Evolutionary conservation across 495 filamentous ascomycete genomes (phyloP), one percentile per base, ranked within the genome.

Genomic region (Talaromyces trachyspermus): DNA sequence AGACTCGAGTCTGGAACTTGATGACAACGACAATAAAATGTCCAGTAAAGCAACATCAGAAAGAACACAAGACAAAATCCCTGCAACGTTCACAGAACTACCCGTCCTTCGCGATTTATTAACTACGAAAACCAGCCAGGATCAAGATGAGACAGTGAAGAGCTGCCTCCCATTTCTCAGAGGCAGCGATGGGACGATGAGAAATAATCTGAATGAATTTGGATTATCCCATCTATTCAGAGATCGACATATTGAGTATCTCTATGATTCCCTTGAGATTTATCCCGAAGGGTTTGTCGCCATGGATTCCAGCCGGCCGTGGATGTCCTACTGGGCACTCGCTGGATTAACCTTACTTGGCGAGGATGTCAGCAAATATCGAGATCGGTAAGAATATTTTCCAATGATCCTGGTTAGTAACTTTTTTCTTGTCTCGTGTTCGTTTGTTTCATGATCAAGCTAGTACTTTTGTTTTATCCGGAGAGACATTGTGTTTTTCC

Each of bases 321-420:
- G 92, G 92, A 75, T 95, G 55, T 66, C 92, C 51, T 97, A 97
- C 65, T 98, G 92, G 92, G 82, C 77, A 33, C 65, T 97, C 24
- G 76, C 78, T 8, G 87, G 77, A 0, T 71, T 97, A 19, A 66
- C 72, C 29, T 63, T 87, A 17, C 70, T 97, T 29, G 88, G 88
- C 17, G 78, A 85, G 53, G 88, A 95, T 59, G 70, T 91, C 14
- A 77, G 72, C 25, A 55, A 63, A 49, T 90, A 88, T 56, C 76
- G 81, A 30, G 69, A 85, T 46, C 72, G 76, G 76, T 80, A 66
- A 57, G 74, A 60, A 25, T 35, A 26, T n/a, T n/a, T n/a, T n/a
- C n/a, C n/a, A n/a, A n/a, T n/a, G n/a, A n/a, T n/a, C 7, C 5
- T 26, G n/a, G 43, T 15, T 46, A 46, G 22, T 32, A 17, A 14